Base-by-base conservation (phyloP, 495 filamentous ascomycete genomes). In the Neurospora sp. region DNA sequence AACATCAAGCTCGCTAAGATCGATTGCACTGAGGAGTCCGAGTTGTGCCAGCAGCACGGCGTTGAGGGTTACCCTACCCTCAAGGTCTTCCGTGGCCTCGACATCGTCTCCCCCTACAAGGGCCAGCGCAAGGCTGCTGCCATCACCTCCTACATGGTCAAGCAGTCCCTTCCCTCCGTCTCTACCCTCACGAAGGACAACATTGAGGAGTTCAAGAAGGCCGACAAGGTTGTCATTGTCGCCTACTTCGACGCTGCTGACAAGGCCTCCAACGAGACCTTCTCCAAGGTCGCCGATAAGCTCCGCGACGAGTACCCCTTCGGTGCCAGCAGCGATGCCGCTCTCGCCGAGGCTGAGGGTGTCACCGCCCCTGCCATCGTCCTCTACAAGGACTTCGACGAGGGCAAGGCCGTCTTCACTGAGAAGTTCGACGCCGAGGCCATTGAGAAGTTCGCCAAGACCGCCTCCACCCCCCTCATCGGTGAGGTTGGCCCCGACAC, bases 131-230 rank as follows among this genome's bases (percentile, higher is more conserved):
- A 99, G 87, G 89, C 94, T 68, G 91, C 90, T 79, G 90, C 94
- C 93, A 97, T 99, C 82, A 90, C 96, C 45, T 99, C 96, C 35
- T 98, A 97, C 86, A 99, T 99, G 96, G 92, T 91, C 80, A 99
- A 99, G 87, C 96, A 99, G 85, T 91, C 92, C 22, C 89, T 99
- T 71, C 96, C 96, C 39, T 93, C 96, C 70, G 94, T 99, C 71
- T 97, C 95, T 2, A 80, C 86, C 61, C 85, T 98, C 61, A 90
- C 86, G 76, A 88, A 89, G 75, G 92, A 96, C 70, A 93, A 90
- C 71, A 84, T 98, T 37, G 92, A 94, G 78, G 94, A 97, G 71
- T 97, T 98, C 89, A 98, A 98, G 92, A 94, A 91, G 70, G 88
- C 94, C 81, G 96, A 99, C 83, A 98, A 98, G 86, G 93, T 98